Evolutionary conservation across 139 green algal genomes (phyloP).

Genomic region (Chlorella ohadii): DNA sequence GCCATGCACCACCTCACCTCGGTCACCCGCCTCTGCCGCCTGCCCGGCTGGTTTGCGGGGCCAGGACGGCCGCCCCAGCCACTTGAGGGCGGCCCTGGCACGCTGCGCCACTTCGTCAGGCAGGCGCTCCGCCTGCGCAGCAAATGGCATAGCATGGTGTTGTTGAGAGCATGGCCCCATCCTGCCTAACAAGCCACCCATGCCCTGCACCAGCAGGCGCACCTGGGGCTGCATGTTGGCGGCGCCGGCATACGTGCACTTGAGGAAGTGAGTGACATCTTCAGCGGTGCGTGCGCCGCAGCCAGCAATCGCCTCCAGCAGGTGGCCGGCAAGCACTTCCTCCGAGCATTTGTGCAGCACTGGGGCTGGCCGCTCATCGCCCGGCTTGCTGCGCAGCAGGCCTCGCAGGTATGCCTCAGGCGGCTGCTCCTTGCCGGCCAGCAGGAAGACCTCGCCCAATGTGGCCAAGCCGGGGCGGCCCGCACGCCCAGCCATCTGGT

Average conservation of each 20-base stretch:
- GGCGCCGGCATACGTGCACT: neutral
- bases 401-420: neutral
- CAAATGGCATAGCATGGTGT: too few species aligned
- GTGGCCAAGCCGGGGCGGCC: neutral
- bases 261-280: neutral
- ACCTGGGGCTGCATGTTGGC: neutral
- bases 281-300: neutral
- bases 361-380: too few species aligned
- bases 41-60: neutral
- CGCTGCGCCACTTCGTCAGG: neutral
- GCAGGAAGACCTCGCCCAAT: neutral
- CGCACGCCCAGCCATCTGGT: slow-evolving; percentile 8
- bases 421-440: neutral
- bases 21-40: too few species aligned
- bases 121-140: neutral
- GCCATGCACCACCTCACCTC: too few species aligned
- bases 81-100: neutral
- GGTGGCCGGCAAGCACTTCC: neutral
- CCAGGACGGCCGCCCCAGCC: neutral
- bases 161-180: too few species aligned
- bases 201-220: neutral
- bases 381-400: neutral
- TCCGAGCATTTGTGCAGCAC: too few species aligned
- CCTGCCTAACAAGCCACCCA: too few species aligned
- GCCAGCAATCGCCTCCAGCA: slow-evolving; percentile 10